Evolutionary conservation across 2,329 filamentous ascomycete species (phyloP).

Genomic region (Fusarium equiseti): DNA sequence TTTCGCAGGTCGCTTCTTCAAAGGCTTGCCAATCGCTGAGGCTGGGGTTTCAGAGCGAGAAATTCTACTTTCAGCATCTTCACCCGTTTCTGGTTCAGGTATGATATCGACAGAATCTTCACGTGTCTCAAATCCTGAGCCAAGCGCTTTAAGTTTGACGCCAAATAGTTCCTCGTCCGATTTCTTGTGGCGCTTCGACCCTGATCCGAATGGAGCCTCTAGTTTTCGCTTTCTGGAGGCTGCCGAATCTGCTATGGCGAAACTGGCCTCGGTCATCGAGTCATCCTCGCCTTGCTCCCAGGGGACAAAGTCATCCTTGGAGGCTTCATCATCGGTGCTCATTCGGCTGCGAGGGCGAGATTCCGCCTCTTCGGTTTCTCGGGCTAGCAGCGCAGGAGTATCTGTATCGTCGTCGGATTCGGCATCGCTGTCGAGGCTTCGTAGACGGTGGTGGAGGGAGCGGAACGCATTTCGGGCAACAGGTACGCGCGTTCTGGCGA

Average conservation of each 20-base stretch:
- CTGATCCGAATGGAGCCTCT: conserved; percentile 72
- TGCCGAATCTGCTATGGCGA: conserved; percentile 69
- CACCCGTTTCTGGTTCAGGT: conserved; percentile 60
- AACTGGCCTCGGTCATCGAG: conserved; percentile 79
- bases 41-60: conserved; percentile 63
- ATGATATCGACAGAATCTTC: conserved; percentile 64
- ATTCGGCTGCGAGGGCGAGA: conserved; percentile 83
- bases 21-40: conserved; percentile 57
- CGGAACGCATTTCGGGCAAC: conserved; percentile 73
- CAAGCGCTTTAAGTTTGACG: conserved; percentile 67
- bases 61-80: conserved; percentile 57
- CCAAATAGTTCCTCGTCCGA: conserved; percentile 82
- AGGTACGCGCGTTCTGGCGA: conserved; percentile 72
- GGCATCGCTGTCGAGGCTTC: conserved; percentile 73
- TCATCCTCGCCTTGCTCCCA: conserved; percentile 70
- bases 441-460: conserved; percentile 81
- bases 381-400: conserved; percentile 66
- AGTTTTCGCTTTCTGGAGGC: conserved; percentile 79
- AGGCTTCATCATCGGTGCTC: conserved; percentile 70
- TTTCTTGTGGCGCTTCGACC: conserved; percentile 85
- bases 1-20: conserved; percentile 69
- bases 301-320: conserved; percentile 62
- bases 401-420: conserved; percentile 88
- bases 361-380: conserved; percentile 87
- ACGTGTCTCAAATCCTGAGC: conserved; percentile 61